phyloP scores from a whole-genome alignment of 176 grass and related monocot species.

The Carex parvula region DNA sequence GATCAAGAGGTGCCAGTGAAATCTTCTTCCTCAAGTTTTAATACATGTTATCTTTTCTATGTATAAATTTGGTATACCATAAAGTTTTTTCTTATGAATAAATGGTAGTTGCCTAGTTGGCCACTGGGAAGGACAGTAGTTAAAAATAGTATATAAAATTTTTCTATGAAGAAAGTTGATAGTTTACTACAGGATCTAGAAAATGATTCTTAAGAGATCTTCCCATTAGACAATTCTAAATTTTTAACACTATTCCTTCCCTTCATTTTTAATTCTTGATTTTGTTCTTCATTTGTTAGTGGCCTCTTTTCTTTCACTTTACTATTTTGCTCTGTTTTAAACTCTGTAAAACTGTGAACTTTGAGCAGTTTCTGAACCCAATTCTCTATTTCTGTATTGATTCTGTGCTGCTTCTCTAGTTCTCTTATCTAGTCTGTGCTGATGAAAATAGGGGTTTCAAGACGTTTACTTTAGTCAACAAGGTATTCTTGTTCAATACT shows the following conservation, averaged over 20 bases:
- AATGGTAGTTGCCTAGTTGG: background rate
- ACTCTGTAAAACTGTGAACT: background rate
- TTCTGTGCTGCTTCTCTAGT: background rate
- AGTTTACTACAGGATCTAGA: background rate
- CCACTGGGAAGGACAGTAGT: background rate
- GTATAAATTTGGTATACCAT: background rate
- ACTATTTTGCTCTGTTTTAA: background rate
- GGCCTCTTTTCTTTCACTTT: background rate
- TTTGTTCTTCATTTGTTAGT: background rate
- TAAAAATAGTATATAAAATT: background rate
- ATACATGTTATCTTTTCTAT: background rate
- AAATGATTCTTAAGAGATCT: background rate
- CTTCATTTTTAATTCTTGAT: background rate
- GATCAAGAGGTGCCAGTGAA: slow-evolving; percentile 73
- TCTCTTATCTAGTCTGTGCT: background rate
- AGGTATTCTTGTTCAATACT: background rate
- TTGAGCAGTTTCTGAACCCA: background rate
- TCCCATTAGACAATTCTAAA: background rate
- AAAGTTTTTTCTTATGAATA: background rate
- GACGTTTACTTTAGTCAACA: background rate
- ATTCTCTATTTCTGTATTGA: background rate
- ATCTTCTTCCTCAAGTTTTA: slow-evolving; percentile 5
- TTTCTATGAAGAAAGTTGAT: background rate
- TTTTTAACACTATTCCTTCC: background rate
- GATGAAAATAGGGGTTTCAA: background rate